Evolutionary conservation across 225 moss, liverwort and hornwort genomes (phyloP), one percentile per base, ranked within the genome.

Genomic region (Thuidium tamariscinum): DNA sequence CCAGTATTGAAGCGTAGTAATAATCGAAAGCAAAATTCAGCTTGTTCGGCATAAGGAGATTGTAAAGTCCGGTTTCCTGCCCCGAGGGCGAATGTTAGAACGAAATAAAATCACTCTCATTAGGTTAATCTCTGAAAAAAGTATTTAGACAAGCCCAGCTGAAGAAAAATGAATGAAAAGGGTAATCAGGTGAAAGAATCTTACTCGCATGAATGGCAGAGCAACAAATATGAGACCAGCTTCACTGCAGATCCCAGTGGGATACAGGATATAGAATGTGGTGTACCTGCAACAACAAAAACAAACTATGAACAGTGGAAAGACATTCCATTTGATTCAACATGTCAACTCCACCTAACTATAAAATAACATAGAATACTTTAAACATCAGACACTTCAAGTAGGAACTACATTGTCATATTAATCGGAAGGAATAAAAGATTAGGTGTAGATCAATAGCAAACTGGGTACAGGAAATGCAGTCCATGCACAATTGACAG

Each of bases 181-280:
- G 67, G 55, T 23, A 25, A 66, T 60, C 18, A 73, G 32, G 70
- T 44, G 81, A 72, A 55, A 25, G 44, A 37, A 84, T 74, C 93
- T 91, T 89, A 98, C 96, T 90, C 90, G 91, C 81, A 99, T 97
- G 88, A 91, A 97, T 55, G 94, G 95, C 61, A 99, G 88, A 69
- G 97, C 94, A 88, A 99, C 91, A 75, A 91, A 96, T 63, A 97
- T 92, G 39, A 99, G 92, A 48, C 95, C 97, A 22, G 92, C 91
- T 92, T 99, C 97, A 83, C 97, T 99, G 80, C 89, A 83, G 75
- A 99, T 97, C 82, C 97, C 97, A 37, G 97, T 96, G 41, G 95
- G 96, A 87, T 97, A 99, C 65, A 99, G 90, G 26, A 95, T 67
- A 61, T 93, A 90, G 86, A 99, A 99, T 80, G 97, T 96, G 79